These are phyloP conservation scores for Achaetomium macrosporum DNA, from an alignment of 2,329 filamentous ascomycete genomes.

Conservation along the genomic window DNA sequence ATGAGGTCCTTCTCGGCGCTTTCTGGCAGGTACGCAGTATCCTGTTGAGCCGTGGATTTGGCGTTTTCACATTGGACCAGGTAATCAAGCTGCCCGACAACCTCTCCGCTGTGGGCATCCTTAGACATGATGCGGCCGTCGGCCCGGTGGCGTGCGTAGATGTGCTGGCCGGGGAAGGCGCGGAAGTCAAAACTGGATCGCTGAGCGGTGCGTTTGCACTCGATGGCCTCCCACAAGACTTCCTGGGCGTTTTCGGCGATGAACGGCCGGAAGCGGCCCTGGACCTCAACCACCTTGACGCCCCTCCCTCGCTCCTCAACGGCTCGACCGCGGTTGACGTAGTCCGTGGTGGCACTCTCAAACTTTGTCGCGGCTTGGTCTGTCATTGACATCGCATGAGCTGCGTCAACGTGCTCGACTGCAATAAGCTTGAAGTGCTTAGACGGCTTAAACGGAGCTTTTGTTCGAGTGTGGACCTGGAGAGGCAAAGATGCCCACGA, in stretches of 20 bases:
- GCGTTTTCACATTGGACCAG: not conserved
- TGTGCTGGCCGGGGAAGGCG: constrained; percentile 14
- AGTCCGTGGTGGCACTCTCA: not conserved
- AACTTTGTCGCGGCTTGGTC: not conserved
- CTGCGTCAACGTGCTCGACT: not conserved
- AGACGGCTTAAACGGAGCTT: constrained; percentile 13
- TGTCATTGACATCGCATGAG: not conserved
- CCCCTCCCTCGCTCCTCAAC: constrained; percentile 20
- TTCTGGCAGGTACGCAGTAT: constrained; percentile 13
- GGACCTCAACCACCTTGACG: constrained; percentile 20
- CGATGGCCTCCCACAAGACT: constrained; percentile 20
- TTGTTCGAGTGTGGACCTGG: constrained; percentile 15
- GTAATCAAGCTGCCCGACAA: constrained; percentile 25
- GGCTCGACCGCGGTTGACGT: constrained; percentile 12
- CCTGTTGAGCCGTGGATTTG: not conserved
- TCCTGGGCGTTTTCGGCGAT: constrained; percentile 13
- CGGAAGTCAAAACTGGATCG: constrained; percentile 18
- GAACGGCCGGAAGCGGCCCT: constrained; percentile 22
- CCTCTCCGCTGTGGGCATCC: constrained; percentile 24
- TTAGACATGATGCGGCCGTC: constrained; percentile 22
- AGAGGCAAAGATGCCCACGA: constrained; percentile 26
- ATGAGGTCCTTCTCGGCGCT: constrained; percentile 22
- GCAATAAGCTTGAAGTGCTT: constrained; percentile 20
- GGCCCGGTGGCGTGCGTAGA: constrained; percentile 18
- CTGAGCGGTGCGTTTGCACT: constrained; percentile 10